Conservation (phyloP, 768 basidiomycete genomes). For the Lentinula sp. region DNA sequence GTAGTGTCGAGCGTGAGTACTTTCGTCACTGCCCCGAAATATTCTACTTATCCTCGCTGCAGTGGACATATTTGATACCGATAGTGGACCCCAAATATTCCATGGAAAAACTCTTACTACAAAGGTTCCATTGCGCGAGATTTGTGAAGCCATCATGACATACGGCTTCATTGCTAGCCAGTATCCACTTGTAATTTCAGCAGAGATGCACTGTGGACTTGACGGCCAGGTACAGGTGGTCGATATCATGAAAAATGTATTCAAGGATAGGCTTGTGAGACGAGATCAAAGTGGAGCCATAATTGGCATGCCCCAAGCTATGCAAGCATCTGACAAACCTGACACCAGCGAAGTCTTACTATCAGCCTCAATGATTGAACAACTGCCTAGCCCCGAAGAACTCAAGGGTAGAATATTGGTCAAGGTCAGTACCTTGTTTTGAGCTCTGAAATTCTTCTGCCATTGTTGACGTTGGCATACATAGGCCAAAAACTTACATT, state of each 20-base stretch:
- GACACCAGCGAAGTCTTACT: neutral
- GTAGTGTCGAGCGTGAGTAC: conserved; percentile 86
- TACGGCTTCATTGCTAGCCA: conserved; percentile 90
- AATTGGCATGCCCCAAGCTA: neutral
- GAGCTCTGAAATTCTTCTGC: conserved; percentile 1
- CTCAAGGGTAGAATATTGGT: conserved; percentile 76
- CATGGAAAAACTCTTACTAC: conserved; percentile 88
- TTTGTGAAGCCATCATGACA: conserved; percentile 77
- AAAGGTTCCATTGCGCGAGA: conserved; percentile 73
- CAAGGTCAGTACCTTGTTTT: conserved; percentile 46
- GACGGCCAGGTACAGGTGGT: conserved; percentile 78
- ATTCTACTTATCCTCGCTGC: neutral
- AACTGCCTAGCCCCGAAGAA: conserved; percentile 83
- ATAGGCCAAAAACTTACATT: conserved; percentile 73
- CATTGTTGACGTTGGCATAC: conserved; percentile 15
- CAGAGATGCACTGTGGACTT: conserved; percentile 82
- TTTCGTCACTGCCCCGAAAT: neutral
- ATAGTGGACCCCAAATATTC: conserved; percentile 76
- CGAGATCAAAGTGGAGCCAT: conserved; percentile 31
- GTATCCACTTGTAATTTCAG: conserved; percentile 89
- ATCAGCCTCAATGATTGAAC: conserved; percentile 14
- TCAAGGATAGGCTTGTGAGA: conserved; percentile 34
- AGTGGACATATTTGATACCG: conserved; percentile 95
- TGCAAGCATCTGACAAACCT: neutral
- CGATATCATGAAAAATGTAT: conserved; percentile 56